phyloP scores from a whole-genome alignment of 768 basidiomycete species.

The Tubosaeta sp. region DNA sequence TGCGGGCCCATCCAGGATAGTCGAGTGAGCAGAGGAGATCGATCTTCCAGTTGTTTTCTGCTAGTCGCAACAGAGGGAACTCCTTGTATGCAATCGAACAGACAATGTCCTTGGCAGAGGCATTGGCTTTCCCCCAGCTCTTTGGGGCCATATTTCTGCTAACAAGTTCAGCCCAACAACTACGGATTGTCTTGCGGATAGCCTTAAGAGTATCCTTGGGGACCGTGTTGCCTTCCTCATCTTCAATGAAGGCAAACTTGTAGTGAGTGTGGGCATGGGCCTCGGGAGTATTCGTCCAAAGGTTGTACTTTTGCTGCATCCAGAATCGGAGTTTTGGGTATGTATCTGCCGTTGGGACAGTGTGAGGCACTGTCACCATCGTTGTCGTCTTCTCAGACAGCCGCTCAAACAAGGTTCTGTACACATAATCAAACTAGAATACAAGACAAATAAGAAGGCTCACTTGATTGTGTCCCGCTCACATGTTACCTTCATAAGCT shows the following conservation, averaged over 20 bases:
- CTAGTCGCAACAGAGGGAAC: neutral
- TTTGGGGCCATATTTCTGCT: neutral
- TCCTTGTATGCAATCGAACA: neutral
- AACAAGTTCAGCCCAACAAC: slow-evolving; percentile 1
- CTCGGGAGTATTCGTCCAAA: neutral
- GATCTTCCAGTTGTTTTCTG: neutral
- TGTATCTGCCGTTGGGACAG: too few relatives aligned
- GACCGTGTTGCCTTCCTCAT: neutral
- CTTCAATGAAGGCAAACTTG: neutral
- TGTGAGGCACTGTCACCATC: too few relatives aligned
- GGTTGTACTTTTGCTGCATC: neutral
- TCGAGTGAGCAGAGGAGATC: neutral
- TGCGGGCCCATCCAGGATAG: neutral
- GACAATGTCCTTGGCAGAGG: neutral
- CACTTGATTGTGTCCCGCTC: too few relatives aligned
- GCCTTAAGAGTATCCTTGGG: neutral
- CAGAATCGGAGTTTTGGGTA: too few relatives aligned
- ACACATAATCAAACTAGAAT: too few relatives aligned
- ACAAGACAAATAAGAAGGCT: too few relatives aligned
- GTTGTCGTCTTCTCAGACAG: too few relatives aligned
- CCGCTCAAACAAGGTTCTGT: too few relatives aligned
- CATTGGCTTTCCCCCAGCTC: slow-evolving; percentile 4
- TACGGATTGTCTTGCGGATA: neutral
- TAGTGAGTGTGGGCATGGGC: neutral
- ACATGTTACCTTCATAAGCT: too few relatives aligned